A percentile compares a stretch with the other conserved stretches of the same genome.
These are phyloP conservation scores for Populus ilicifolia DNA, from an alignment of 345 rosid genomes.

Conservation along the genomic window DNA sequence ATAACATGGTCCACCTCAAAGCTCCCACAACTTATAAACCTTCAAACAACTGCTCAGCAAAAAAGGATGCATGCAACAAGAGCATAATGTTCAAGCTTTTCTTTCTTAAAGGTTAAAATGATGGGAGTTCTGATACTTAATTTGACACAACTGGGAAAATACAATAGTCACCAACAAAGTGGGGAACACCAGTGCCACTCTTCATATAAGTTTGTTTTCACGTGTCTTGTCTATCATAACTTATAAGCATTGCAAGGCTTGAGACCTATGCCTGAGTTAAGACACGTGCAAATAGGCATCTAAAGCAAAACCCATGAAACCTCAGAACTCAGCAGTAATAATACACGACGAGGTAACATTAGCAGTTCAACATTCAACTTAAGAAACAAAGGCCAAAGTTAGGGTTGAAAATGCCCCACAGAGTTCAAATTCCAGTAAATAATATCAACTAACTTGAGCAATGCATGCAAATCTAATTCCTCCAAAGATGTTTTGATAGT, in stretches of 20 bases:
- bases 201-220: background rate
- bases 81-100: background rate
- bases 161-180: background rate
- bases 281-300: background rate
- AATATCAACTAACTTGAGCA: background rate
- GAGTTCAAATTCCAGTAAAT: background rate
- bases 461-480: background rate
- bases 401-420: background rate
- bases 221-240: no score
- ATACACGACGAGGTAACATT: background rate
- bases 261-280: background rate
- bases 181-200: background rate
- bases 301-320: background rate
- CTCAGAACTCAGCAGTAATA: background rate
- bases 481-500: background rate
- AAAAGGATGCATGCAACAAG: background rate
- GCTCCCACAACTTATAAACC: slow-evolving; percentile 1
- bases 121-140: background rate
- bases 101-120: background rate
- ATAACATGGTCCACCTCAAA: background rate
- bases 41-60: background rate
- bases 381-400: background rate
- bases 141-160: background rate
- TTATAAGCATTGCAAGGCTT: background rate
- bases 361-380: background rate